These are phyloP conservation scores for Aspergillus spinulosporus DNA, from an alignment of 2,329 filamentous ascomycete species.

Conservation along the genomic window DNA sequence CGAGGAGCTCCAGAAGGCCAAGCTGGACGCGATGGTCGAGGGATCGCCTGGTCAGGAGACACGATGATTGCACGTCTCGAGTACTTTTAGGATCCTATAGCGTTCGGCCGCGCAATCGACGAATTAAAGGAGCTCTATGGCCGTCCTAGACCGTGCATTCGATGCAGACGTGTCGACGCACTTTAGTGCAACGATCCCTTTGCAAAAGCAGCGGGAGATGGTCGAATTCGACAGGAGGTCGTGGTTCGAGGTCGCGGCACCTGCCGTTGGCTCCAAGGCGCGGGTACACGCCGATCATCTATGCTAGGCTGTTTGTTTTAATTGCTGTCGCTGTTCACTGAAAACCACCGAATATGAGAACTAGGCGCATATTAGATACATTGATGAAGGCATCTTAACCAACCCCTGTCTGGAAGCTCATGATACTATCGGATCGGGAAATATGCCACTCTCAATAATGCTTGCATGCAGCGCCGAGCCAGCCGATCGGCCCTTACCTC, in stretches of 20 bases:
- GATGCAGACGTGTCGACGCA: not conserved
- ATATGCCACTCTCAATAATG: not conserved
- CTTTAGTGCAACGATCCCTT: not conserved
- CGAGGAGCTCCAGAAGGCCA: slow-evolving; percentile 48
- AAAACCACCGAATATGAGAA: not conserved
- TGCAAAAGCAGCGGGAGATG: not conserved
- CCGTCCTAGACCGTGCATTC: not conserved
- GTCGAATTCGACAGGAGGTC: not conserved
- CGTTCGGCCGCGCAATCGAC: not conserved
- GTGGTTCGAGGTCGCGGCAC: not conserved
- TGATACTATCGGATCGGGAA: no score
- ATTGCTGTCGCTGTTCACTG: not conserved
- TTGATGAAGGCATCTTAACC: no score
- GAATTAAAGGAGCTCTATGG: no score
- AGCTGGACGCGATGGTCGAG: slow-evolving; percentile 9
- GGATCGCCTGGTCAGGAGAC: not conserved
- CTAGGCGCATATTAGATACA: not conserved
- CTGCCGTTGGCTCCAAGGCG: not conserved
- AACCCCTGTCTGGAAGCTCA: no score
- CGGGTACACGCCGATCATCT: not conserved
- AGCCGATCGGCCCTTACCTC: slow-evolving; percentile 17
- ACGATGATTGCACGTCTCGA: slow-evolving; percentile 3
- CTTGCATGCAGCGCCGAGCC: slow-evolving; percentile 20
- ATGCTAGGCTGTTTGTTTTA: not conserved
- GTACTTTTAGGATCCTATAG: not conserved